Conservation (phyloP, 2,329 filamentous ascomycete species). For the Botrytis cinerea region DNA sequence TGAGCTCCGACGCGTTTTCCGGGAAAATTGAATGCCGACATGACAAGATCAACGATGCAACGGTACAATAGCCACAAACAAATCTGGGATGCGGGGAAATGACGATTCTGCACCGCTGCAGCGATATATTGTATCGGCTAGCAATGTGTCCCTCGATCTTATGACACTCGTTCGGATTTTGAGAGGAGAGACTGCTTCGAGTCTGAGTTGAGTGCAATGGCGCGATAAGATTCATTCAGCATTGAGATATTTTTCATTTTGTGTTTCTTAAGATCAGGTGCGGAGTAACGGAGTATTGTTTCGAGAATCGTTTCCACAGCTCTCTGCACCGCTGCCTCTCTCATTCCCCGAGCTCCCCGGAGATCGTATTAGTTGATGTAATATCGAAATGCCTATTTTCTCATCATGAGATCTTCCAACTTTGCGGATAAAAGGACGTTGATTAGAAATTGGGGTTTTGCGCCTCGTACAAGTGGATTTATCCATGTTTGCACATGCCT, state of each 20-base stretch:
- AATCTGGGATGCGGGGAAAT: constrained; percentile 2
- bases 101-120: not conserved
- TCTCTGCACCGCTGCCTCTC: not conserved
- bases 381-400: not conserved
- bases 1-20: not conserved
- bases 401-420: constrained; percentile 9
- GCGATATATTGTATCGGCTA: not conserved
- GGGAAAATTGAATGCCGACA: constrained; percentile 6
- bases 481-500: not conserved
- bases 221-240: not conserved
- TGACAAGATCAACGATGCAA: constrained; percentile 10
- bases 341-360: not conserved
- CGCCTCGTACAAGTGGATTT: not conserved
- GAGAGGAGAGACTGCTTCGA: not conserved
- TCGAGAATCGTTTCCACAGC: not conserved
- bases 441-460: not conserved
- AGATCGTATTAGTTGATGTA: not conserved
- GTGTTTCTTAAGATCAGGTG: not conserved
- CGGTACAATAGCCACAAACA: not conserved
- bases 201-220: not conserved
- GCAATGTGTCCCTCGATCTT: not conserved
- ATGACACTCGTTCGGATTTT: not conserved
- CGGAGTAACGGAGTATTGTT: not conserved
- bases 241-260: constrained; percentile 15
- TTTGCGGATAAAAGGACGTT: constrained; percentile 11